Conservation (phyloP, 495 filamentous ascomycete genomes). For the Hypoxylon lienhwacheense region DNA sequence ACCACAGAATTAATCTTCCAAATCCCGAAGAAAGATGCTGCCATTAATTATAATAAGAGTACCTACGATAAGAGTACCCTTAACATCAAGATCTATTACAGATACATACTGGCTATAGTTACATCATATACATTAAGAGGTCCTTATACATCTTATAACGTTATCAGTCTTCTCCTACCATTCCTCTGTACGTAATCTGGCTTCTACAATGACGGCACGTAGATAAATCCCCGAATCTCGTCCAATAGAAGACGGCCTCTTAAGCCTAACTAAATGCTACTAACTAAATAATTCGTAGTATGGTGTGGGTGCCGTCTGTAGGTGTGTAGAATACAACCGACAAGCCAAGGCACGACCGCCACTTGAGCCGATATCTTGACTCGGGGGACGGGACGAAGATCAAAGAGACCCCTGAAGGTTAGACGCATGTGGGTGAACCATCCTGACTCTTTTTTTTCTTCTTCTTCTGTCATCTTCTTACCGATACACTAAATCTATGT, state of each 20-base stretch:
- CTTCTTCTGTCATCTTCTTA: too few relatives aligned
- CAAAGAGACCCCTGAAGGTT: conserved; percentile 25
- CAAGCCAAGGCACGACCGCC: conserved; percentile 18
- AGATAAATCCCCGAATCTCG: conserved; percentile 30
- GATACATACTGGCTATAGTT: too few relatives aligned
- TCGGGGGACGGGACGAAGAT: conserved; percentile 34
- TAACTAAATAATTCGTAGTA: conserved; percentile 1
- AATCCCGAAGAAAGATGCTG: too few relatives aligned
- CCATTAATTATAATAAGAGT: too few relatives aligned
- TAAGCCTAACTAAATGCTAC: conserved; percentile 7
- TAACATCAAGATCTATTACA: too few relatives aligned
- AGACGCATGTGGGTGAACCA: conserved; percentile 25
- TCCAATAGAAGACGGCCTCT: conserved; percentile 17
- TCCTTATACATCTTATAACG: too few relatives aligned
- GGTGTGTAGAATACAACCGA: conserved; percentile 25
- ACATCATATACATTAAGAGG: conserved; percentile 8
- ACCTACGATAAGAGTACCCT: too few relatives aligned
- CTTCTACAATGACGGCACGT: conserved; percentile 20
- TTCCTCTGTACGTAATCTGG: conserved; percentile 22
- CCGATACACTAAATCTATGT: conserved; percentile 20
- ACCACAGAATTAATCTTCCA: too few relatives aligned
- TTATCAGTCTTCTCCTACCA: conserved; percentile 1
- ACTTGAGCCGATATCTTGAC: conserved; percentile 34
- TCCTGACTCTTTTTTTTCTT: conserved; percentile 30
- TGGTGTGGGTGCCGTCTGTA: conserved; percentile 13